Conservation (phyloP, 2,329 filamentous ascomycete genomes). For the Penicillium sp. region DNA sequence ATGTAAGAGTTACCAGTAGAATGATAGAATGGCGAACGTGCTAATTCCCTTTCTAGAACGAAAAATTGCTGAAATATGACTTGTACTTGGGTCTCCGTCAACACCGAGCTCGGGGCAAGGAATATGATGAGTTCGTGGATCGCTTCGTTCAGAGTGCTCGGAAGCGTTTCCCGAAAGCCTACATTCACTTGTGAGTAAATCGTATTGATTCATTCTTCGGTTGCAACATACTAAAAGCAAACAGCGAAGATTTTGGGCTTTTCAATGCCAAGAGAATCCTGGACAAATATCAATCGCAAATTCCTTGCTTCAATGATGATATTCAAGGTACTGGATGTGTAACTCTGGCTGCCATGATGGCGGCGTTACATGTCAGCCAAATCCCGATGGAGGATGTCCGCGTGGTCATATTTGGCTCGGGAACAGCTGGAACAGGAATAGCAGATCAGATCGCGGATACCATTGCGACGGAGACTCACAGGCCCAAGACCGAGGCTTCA, state of each 20-base stretch:
- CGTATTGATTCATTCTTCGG: background rate
- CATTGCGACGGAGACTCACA: conserved; percentile 67
- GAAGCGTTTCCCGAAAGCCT: conserved; percentile 73
- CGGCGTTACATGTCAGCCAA: conserved; percentile 69
- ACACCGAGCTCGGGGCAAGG: conserved; percentile 65
- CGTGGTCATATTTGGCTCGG: conserved; percentile 76
- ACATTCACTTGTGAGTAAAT: conserved; percentile 68
- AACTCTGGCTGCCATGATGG: conserved; percentile 78
- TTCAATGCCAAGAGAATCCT: conserved; percentile 73
- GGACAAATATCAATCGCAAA: conserved; percentile 70
- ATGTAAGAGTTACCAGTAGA: conserved; percentile 44
- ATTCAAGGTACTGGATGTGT: conserved; percentile 88
- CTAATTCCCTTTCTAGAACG: conserved; percentile 52
- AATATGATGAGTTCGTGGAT: conserved; percentile 77
- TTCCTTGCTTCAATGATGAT: conserved; percentile 89
- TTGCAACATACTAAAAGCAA: background rate
- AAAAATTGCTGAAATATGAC: conserved; percentile 70
- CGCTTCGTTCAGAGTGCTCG: conserved; percentile 69
- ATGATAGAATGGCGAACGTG: background rate
- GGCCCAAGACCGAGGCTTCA: conserved; percentile 71
- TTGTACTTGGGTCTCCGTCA: conserved; percentile 76
- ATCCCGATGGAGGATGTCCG: conserved; percentile 68
- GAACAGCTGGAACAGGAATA: conserved; percentile 80
- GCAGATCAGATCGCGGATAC: conserved; percentile 82
- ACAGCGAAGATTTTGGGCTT: conserved; percentile 76